Evolutionary conservation across 371 early-diverging fungal genomes (phyloP).

Genomic region (Mucor circinelloides): DNA sequence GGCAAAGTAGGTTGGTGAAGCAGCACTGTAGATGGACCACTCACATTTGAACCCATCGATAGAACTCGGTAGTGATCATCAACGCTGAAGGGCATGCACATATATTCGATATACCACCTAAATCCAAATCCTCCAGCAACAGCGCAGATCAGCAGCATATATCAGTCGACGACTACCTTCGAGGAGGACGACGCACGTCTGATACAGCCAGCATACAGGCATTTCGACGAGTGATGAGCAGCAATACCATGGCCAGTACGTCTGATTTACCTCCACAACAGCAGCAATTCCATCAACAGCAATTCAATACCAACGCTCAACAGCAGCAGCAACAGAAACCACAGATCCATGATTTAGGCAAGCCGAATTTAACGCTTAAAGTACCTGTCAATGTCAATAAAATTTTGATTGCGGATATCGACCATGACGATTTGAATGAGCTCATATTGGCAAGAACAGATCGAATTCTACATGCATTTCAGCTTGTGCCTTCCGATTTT

Average conservation of each 20-base stretch:
- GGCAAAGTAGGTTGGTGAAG: conserved; percentile 42
- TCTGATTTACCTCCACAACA: not conserved
- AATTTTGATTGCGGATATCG: conserved; percentile 76
- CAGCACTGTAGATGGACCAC: not conserved
- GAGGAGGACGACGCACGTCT: conserved; percentile 41
- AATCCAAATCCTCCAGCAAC: not conserved
- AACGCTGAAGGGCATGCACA: conserved; percentile 73
- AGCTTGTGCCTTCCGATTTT: conserved; percentile 29
- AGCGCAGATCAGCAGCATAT: conserved; percentile 27
- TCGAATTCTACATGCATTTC: conserved; percentile 76
- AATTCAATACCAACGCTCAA: not conserved
- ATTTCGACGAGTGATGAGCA: conserved; percentile 38
- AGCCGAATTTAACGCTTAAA: conserved; percentile 67
- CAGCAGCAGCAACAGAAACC: not conserved
- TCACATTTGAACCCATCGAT: not conserved
- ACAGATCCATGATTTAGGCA: conserved; percentile 48
- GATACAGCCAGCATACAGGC: conserved; percentile 46
- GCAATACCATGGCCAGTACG: conserved; percentile 1
- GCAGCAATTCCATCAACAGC: not conserved
- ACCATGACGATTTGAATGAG: conserved; percentile 77
- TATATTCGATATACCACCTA: conserved; percentile 60
- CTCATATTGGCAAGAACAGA: conserved; percentile 81
- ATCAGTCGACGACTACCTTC: conserved; percentile 42
- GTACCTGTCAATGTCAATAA: conserved; percentile 84
- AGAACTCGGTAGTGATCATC: conserved; percentile 67